phyloP scores from a whole-genome alignment of 2,329 filamentous ascomycete genomes.

The Cercospora brassicicola region DNA sequence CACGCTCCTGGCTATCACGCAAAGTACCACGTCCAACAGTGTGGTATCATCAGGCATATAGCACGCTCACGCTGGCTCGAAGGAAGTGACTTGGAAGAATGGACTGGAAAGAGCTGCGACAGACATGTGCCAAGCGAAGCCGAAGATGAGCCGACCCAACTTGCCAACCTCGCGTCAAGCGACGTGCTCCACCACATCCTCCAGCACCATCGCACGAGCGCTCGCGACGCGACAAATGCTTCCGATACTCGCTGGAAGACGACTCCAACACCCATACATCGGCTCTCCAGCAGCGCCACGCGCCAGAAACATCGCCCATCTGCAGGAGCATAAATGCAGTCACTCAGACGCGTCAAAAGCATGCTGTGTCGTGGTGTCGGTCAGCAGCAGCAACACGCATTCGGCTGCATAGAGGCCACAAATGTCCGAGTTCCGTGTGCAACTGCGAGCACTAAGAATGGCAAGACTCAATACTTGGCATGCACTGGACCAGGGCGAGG shows the following conservation, averaged over 20 bases:
- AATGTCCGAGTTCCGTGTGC: background rate
- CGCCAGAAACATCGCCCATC: background rate
- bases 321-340: background rate
- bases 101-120: background rate
- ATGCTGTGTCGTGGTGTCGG: background rate
- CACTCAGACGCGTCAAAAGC: background rate
- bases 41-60: background rate
- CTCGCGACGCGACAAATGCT: background rate
- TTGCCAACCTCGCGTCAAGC: background rate
- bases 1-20: background rate
- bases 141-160: background rate
- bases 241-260: background rate
- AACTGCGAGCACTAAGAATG: background rate
- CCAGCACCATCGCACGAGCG: background rate
- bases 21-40: background rate
- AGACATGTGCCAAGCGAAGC: background rate
- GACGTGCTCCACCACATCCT: background rate
- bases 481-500: background rate
- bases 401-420: background rate
- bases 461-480: conserved; percentile 7
- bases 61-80: background rate
- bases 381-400: background rate
- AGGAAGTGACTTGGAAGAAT: background rate
- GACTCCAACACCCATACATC: background rate
- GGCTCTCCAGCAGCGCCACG: background rate